Evolutionary conservation across 225 moss, liverwort and hornwort genomes (phyloP).

Genomic region (Thuidium tamariscinum): DNA sequence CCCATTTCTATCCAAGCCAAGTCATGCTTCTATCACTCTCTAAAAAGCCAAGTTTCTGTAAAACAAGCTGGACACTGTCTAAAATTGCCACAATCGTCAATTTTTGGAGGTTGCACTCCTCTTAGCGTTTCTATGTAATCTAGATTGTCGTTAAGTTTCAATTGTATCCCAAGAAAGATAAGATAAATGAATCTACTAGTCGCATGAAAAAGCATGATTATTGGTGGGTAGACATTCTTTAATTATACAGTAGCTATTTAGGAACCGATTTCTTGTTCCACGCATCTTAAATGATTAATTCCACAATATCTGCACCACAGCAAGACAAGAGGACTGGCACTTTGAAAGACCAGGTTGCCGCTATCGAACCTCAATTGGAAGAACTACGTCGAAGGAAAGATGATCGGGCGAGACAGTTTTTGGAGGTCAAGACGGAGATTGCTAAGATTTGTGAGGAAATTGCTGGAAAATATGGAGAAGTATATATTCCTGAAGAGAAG

Average conservation of each 20-base stretch:
- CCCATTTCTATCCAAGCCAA: neutral
- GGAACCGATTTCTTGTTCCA: neutral
- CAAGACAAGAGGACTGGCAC: constrained; percentile 71
- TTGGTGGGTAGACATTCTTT: neutral
- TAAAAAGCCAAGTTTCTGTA: neutral
- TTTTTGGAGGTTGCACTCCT: neutral
- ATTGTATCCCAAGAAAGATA: neutral
- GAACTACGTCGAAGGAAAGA: constrained; percentile 45
- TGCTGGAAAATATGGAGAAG: constrained; percentile 34
- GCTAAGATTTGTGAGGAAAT: constrained; percentile 30
- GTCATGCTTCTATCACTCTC: neutral
- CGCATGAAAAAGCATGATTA: too few species aligned
- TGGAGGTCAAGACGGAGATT: constrained; percentile 44
- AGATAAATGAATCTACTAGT: neutral
- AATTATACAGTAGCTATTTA: neutral
- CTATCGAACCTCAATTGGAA: constrained; percentile 45
- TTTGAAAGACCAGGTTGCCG: constrained; percentile 74
- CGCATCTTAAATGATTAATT: neutral
- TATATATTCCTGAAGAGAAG: constrained; percentile 28
- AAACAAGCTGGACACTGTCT: neutral
- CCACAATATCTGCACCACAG: neutral
- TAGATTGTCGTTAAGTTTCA: neutral
- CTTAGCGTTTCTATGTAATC: neutral
- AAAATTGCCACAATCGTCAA: neutral
- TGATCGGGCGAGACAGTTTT: constrained; percentile 24